These are phyloP conservation scores for Quillaja saponaria DNA, from an alignment of 306 rosid genomes.

Conservation along the genomic window DNA sequence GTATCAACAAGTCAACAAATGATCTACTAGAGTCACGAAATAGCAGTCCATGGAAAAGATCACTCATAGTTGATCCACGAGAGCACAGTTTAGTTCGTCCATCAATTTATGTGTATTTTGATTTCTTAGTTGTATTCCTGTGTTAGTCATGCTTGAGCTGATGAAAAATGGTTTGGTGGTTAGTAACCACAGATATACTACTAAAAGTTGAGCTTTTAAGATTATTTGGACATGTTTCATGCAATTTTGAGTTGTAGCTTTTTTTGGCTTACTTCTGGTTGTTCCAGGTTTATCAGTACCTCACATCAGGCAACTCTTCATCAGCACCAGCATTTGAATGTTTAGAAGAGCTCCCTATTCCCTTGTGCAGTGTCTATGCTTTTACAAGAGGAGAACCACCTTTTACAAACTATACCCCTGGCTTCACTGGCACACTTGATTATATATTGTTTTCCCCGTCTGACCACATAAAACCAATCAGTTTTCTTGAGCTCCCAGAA, in stretches of 20 bases:
- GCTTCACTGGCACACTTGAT: slow-evolving; percentile 82
- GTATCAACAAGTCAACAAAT: neutral
- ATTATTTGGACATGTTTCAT: too few relatives aligned
- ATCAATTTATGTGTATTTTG: too few relatives aligned
- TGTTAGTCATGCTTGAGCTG: neutral
- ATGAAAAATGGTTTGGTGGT: neutral
- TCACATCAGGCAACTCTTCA: slow-evolving; percentile 59
- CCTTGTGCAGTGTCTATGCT: slow-evolving; percentile 67
- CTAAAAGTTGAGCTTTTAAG: neutral
- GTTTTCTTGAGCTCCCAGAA: slow-evolving; percentile 81
- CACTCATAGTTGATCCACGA: neutral
- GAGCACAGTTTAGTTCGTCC: slow-evolving; percentile 6
- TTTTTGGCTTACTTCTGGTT: neutral
- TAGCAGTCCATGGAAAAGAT: slow-evolving; percentile 2
- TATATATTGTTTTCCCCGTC: slow-evolving; percentile 69
- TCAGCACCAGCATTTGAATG: slow-evolving; percentile 29
- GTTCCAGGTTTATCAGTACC: slow-evolving; percentile 75
- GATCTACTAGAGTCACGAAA: neutral
- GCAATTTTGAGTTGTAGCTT: neutral
- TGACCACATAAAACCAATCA: slow-evolving; percentile 58
- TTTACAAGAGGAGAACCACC: slow-evolving; percentile 74
- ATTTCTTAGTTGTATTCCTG: neutral
- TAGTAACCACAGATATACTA: neutral
- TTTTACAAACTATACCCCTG: slow-evolving; percentile 93
- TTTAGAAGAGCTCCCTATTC: slow-evolving; percentile 60